A percentile compares a stretch with the other conserved stretches of the same genome.
These are phyloP conservation scores for Aureobasidium lini DNA, from an alignment of 2,329 filamentous ascomycete species.

Conservation along the genomic window DNA sequence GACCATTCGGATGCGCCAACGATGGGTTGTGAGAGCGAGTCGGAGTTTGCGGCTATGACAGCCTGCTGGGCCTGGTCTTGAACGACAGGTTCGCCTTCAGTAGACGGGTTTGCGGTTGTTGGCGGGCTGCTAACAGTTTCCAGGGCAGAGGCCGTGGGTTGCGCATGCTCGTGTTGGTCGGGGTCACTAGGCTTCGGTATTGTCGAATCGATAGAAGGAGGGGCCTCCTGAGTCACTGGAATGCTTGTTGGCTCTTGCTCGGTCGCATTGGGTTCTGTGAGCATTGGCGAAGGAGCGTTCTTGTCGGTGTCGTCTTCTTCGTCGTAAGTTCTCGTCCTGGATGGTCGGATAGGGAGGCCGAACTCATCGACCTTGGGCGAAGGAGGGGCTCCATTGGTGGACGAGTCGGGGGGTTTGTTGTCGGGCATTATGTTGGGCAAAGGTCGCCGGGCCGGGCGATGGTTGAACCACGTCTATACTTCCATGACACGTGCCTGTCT, in stretches of 20 bases:
- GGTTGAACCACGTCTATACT: neutral
- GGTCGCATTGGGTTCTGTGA: neutral
- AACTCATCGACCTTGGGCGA: constrained; percentile 26
- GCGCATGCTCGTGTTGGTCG: neutral
- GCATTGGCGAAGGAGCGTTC: neutral
- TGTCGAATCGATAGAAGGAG: neutral
- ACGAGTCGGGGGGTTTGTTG: neutral
- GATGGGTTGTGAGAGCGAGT: neutral
- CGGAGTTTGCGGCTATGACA: constrained; percentile 5
- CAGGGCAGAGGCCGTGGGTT: neutral
- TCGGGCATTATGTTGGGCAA: neutral
- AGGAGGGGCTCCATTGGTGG: neutral
- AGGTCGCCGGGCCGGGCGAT: neutral
- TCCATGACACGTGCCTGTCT: constrained; percentile 4
- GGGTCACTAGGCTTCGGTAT: neutral
- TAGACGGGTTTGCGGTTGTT: neutral
- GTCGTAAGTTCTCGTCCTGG: constrained; percentile 23
- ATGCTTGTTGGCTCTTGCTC: neutral
- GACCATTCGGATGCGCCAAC: constrained; percentile 70
- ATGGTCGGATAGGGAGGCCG: constrained; percentile 28
- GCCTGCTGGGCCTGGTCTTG: constrained; percentile 7
- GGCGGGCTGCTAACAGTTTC: neutral
- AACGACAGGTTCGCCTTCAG: neutral
- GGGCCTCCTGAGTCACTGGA: neutral
- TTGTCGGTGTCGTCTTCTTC: constrained; percentile 18